phyloP scores from a whole-genome alignment of 192 early-diverging fungal species.

The Backusella psychrophila region DNA sequence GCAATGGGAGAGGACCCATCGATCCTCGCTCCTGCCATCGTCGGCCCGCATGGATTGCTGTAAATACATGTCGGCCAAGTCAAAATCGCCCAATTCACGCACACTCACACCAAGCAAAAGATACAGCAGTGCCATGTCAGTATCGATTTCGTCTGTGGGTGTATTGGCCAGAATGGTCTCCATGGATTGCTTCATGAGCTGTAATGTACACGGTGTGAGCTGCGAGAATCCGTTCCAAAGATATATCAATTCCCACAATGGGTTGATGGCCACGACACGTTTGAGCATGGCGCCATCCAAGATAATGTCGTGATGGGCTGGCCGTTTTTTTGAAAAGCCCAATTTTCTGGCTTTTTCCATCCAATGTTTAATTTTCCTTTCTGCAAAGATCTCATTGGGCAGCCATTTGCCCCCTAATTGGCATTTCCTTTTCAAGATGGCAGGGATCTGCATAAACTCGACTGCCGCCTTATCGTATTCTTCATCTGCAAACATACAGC shows the following conservation, averaged over 20 bases:
- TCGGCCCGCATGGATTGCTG: conserved; percentile 9
- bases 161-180: not conserved
- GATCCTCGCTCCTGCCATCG: conserved; percentile 8
- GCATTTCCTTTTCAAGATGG: conserved; percentile 15
- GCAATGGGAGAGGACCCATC: conserved; percentile 24
- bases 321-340: not conserved
- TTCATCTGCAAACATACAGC: conserved; percentile 36
- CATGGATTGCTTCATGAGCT: conserved; percentile 15
- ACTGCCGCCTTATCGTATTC: conserved; percentile 35
- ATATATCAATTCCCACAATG: conserved; percentile 37
- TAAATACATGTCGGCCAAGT: conserved; percentile 13
- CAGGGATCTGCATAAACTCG: conserved; percentile 31
- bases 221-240: conserved; percentile 36
- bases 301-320: not conserved
- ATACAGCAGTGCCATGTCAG: conserved; percentile 20
- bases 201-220: conserved; percentile 9
- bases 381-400: conserved; percentile 37
- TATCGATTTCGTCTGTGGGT: not conserved
- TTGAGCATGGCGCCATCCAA: conserved; percentile 21
- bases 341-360: conserved; percentile 8
- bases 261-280: conserved; percentile 21
- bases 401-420: conserved; percentile 17
- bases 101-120: conserved; percentile 24
- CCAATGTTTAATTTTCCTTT: conserved; percentile 30
- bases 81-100: conserved; percentile 26